These are phyloP conservation scores for Tremellales sp. DNA, from an alignment of 1,284 basidiomycete species.

Conservation along the genomic window DNA sequence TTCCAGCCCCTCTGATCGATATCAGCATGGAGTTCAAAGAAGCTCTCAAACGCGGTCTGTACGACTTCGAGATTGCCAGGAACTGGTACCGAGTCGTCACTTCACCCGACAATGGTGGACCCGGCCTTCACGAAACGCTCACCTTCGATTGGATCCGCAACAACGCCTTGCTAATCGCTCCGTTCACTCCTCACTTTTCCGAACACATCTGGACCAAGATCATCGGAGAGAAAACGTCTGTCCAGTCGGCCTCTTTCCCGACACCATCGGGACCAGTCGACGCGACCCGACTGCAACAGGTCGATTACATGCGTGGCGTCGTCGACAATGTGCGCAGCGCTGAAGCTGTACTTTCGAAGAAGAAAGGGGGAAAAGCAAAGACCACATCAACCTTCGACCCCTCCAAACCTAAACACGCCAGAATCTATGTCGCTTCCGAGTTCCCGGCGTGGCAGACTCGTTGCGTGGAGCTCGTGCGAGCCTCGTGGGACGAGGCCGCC, in stretches of 20 bases:
- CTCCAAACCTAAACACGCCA: conserved; percentile 75
- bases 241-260: conserved; percentile 66
- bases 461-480: conserved; percentile 71
- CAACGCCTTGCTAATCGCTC: conserved; percentile 74
- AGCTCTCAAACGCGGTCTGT: conserved; percentile 91
- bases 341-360: conserved; percentile 70
- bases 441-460: conserved; percentile 94
- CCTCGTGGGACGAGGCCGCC: conserved; percentile 60
- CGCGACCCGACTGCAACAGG: conserved; percentile 61
- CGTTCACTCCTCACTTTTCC: conserved; percentile 91
- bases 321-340: conserved; percentile 74
- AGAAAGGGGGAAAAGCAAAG: conserved; percentile 50
- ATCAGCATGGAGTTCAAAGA: conserved; percentile 89
- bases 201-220: conserved; percentile 84
- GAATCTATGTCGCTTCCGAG: conserved; percentile 80
- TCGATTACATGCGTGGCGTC: conserved; percentile 57
- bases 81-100: conserved; percentile 98
- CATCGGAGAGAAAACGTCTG: conserved; percentile 67
- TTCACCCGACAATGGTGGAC: conserved; percentile 57
- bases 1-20: conserved; percentile 4
- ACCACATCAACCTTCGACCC: conserved; percentile 61
- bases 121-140: conserved; percentile 81
- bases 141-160: conserved; percentile 74
- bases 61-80: conserved; percentile 85
- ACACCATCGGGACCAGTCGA: conserved; percentile 55